Percentiles rank a stretch among this genome's conserved stretches.
Conservation (phyloP, 1,139 yeast genomes). For the Blastobotrys elegans region DNA sequence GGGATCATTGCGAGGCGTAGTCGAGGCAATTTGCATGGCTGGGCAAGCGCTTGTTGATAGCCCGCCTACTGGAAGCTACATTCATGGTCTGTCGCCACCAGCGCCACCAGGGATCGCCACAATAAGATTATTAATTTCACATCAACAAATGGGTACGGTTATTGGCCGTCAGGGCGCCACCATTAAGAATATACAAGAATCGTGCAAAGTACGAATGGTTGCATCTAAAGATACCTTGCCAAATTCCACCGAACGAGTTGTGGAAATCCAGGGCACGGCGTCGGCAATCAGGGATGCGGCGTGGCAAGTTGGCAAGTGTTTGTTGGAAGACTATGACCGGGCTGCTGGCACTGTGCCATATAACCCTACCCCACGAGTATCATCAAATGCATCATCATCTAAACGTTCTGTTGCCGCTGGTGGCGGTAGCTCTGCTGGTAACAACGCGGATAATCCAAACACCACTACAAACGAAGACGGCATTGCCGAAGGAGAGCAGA, state of each 20-base stretch:
- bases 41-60: constrained; percentile 55
- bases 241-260: constrained; percentile 80
- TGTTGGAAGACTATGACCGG: constrained; percentile 60
- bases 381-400: neutral
- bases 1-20: constrained; percentile 71
- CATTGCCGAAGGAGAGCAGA: constrained; percentile 27
- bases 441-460: neutral
- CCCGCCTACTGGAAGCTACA: constrained; percentile 39
- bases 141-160: constrained; percentile 84
- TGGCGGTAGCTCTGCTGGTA: no score
- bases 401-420: neutral
- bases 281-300: constrained; percentile 56
- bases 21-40: constrained; percentile 67
- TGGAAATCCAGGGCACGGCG: constrained; percentile 81
- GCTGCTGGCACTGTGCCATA: constrained; percentile 64
- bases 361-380: constrained; percentile 46
- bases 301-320: constrained; percentile 62
- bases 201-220: constrained; percentile 69
- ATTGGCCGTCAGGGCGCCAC: constrained; percentile 83
- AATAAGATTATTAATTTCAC: constrained; percentile 71
- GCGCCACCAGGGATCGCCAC: constrained; percentile 52
- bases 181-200: constrained; percentile 75
- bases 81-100: constrained; percentile 47
- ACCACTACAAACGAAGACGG: neutral
- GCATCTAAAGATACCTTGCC: constrained; percentile 84